Conservation (phyloP, 2,329 filamentous ascomycete species). For the Didymella keratinophila region DNA sequence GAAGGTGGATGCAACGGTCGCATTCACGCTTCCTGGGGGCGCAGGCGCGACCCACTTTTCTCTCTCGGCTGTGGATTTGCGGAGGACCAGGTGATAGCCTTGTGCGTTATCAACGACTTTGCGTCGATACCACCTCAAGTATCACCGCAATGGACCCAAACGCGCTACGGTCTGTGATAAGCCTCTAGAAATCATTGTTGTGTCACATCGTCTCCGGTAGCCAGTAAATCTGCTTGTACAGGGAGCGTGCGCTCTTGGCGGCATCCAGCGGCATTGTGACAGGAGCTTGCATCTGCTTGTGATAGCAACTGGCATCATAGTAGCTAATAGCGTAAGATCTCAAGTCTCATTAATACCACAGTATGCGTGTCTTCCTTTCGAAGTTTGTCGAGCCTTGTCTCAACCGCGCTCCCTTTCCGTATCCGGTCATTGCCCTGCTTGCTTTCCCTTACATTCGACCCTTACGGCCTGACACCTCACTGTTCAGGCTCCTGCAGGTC, state of each 20-base stretch:
- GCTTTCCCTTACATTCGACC: conserved; percentile 19
- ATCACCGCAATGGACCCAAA: conserved; percentile 28
- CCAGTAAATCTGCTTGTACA: conserved; percentile 26
- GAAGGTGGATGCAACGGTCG: conserved; percentile 46
- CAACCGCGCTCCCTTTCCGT: conserved; percentile 36
- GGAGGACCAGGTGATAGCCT: conserved; percentile 34
- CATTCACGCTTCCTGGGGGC: conserved; percentile 39
- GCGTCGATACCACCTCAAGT: conserved; percentile 42
- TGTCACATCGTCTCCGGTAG: conserved; percentile 37
- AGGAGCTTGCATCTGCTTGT: conserved; percentile 26
- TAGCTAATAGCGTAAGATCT: conserved; percentile 10
- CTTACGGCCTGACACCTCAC: conserved; percentile 14
- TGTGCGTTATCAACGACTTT: conserved; percentile 33
- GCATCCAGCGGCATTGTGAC: conserved; percentile 17
- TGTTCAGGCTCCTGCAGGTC: conserved; percentile 4
- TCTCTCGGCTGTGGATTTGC: conserved; percentile 23
- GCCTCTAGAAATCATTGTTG: conserved; percentile 24
- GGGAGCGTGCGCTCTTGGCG: conserved; percentile 31
- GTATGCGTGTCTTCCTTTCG: conserved; percentile 23
- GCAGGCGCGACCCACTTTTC: conserved; percentile 32
- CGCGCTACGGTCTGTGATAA: conserved; percentile 15
- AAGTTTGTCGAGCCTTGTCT: conserved; percentile 41
- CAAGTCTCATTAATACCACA: conserved; percentile 33
- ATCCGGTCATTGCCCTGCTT: conserved; percentile 23
- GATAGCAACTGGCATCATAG: conserved; percentile 28